phyloP scores from a whole-genome alignment of 192 early-diverging fungal species.

The Phlyctochytrium planicorne region DNA sequence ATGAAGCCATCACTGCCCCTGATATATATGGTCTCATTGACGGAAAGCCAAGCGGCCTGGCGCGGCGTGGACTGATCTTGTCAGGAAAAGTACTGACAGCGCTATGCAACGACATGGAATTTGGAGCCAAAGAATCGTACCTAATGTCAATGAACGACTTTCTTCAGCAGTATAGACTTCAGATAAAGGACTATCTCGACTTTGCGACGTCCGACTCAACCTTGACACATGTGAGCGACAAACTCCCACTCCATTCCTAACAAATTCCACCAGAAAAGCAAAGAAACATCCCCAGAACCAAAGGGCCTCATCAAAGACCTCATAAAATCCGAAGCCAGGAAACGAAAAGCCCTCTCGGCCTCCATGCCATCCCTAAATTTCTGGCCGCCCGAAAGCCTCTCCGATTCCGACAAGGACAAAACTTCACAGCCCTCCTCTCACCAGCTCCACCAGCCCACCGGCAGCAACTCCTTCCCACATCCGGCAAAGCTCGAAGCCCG shows the following conservation, averaged over 20 bases:
- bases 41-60: conserved; percentile 27
- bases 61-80: conserved; percentile 53
- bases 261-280: too few species aligned
- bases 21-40: conserved; percentile 51
- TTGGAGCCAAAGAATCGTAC: conserved; percentile 58
- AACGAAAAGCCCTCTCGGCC: conserved; percentile 20
- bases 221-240: neutral
- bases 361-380: conserved; percentile 29
- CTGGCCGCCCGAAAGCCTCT: neutral
- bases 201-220: neutral
- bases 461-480: neutral
- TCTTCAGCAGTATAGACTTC: conserved; percentile 42
- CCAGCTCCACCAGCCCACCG: neutral
- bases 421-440: neutral
- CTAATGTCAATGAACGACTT: conserved; percentile 52
- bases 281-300: too few species aligned
- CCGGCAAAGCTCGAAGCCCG: neutral
- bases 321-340: too few species aligned
- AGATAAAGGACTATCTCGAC: conserved; percentile 40
- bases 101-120: conserved; percentile 61
- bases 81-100: conserved; percentile 59
- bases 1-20: conserved; percentile 51
- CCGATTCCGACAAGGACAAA: neutral
- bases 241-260: too few species aligned
- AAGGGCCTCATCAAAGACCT: too few species aligned